phyloP scores from a whole-genome alignment of 179 eudicot genomes.

The Beta corolliflora region DNA sequence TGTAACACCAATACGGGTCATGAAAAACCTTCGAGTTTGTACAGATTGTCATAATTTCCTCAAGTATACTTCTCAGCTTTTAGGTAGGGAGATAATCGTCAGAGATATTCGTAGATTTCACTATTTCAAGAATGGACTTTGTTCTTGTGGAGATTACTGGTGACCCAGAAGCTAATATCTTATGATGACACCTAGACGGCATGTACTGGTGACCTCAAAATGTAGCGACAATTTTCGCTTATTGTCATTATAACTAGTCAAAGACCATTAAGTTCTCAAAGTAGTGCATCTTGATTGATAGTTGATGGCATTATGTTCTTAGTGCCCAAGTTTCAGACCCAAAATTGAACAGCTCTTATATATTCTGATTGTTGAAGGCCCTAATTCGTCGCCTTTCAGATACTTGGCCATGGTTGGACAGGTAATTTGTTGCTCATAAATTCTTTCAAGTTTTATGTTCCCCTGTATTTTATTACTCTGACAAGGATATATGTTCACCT shows the following conservation, averaged over 20 bases:
- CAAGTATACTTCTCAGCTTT: conserved; percentile 42
- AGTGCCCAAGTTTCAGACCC: neutral
- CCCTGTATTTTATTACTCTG: neutral
- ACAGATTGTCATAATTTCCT: conserved; percentile 46
- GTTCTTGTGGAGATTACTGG: conserved; percentile 51
- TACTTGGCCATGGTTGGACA: neutral
- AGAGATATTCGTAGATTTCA: conserved; percentile 46
- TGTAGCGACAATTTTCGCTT: neutral
- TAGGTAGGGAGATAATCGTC: conserved; percentile 40
- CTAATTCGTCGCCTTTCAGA: neutral
- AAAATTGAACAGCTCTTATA: neutral
- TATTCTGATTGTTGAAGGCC: neutral
- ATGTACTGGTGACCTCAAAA: neutral
- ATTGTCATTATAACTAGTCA: neutral
- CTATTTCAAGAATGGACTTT: conserved; percentile 41
- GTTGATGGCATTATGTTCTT: neutral
- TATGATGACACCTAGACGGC: conserved; percentile 7
- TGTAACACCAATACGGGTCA: conserved; percentile 35
- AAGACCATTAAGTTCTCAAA: neutral
- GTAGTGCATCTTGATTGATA: neutral
- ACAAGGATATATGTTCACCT: neutral
- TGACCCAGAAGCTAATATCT: conserved; percentile 11
- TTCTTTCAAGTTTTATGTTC: conserved; percentile 3
- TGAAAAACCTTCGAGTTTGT: conserved; percentile 48
- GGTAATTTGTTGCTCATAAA: conserved; percentile 17